phyloP scores from a whole-genome alignment of 208 protist species.

The Leishmania braziliensis region DNA sequence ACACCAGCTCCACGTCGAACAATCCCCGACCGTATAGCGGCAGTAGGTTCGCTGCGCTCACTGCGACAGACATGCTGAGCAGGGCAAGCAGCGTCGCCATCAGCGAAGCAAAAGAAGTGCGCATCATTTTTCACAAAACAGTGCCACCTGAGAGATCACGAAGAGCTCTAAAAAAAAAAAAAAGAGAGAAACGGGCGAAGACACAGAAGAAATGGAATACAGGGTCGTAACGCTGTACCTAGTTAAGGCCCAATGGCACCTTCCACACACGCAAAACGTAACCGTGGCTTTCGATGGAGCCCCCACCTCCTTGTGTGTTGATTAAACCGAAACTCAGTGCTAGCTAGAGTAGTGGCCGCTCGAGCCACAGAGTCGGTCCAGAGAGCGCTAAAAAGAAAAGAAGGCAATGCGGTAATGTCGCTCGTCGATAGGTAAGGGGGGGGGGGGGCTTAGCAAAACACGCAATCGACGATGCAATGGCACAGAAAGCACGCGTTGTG shows the following conservation, averaged over 20 bases:
- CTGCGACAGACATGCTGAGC: background rate
- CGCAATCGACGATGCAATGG: background rate
- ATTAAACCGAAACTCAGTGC: background rate
- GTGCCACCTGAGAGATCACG: background rate
- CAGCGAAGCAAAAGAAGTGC: background rate
- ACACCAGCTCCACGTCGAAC: constrained; percentile 32
- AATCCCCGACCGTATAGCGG: constrained; percentile 18
- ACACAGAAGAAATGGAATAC: background rate
- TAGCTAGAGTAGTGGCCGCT: background rate
- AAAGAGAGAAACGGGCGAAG: too few species aligned
- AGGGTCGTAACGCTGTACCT: background rate
- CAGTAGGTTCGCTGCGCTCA: constrained; percentile 12
- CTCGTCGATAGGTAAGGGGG: background rate
- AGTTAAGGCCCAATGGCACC: background rate
- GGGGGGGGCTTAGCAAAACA: background rate
- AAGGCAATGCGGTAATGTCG: background rate
- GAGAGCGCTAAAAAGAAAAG: background rate
- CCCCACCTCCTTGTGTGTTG: background rate
- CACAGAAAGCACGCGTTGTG: background rate
- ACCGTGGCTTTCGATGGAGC: background rate
- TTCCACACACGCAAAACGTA: background rate
- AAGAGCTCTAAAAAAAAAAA: background rate
- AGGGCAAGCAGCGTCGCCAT: constrained; percentile 1
- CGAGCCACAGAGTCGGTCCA: background rate
- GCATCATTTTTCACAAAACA: background rate